Base-by-base conservation (phyloP, 2,329 filamentous ascomycete species). In the Thermomyces lanuginosus region DNA sequence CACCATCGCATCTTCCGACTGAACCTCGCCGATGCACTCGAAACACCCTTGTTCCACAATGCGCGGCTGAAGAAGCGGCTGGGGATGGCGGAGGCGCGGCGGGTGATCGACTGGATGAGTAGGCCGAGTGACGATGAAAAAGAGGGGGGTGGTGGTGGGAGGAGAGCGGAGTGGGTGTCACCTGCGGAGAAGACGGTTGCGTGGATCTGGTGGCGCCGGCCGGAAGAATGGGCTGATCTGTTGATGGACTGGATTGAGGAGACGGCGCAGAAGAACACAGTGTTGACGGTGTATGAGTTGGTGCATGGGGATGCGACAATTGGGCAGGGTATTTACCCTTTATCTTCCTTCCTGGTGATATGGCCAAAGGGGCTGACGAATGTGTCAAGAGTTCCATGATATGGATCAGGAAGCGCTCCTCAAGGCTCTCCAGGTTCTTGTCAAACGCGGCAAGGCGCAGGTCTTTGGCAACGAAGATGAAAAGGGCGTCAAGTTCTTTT, bases 401-500 rank as follows among this genome's bases (percentile, higher is more conserved):
- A 78, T 98, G 61, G 84, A 95, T 47, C 62, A 66, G 23, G 80
- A 83, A 13, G 53, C 92, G 35, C 63, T 98, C 44, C 68, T 77
- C 39, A 83, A 76, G 51, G 76, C 80, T 19, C 63, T 98, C 25
- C 68, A 70, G 33, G 63, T 89, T 26, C 64, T 93, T 25, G 84
- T 92, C 18, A 92, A 91, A 63, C 69, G 76, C 36, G 83, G 83
- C 40, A 92, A 79, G 56, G 86, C 84, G 8, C 86, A 95, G 53
- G 72, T 95, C 14, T 95, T 98, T 57, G 86, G 86, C 17, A 69
- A 72, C 28, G 83, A 86, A 43, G 82, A 86, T 48, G 78, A 80
- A 34, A 72, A 79, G 44, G 89, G 89, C 43, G 82, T 95, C 38
- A 98, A 98, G 60, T 95, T 98, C 60, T 95, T 95, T 49, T 93